These are phyloP conservation scores for Schrenkiella parvula DNA, from an alignment of 345 rosid genomes.

Conservation along the genomic window DNA sequence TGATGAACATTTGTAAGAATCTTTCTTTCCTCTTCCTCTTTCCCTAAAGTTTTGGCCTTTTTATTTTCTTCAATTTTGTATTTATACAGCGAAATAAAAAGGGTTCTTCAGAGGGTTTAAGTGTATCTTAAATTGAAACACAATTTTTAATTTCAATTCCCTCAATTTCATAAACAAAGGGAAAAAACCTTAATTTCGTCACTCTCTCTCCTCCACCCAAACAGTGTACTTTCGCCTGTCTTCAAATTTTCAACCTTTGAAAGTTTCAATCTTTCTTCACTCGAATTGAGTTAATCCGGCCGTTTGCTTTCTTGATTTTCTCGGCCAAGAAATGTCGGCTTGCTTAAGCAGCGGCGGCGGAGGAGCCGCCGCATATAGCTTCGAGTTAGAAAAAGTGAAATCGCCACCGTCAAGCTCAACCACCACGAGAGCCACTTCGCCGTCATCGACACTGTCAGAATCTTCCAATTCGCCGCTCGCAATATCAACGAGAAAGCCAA, in stretches of 20 bases:
- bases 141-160: neutral
- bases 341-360: constrained; percentile 75
- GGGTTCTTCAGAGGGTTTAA: constrained; percentile 40
- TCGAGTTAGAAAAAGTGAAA: constrained; percentile 74
- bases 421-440: constrained; percentile 50
- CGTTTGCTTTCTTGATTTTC: neutral
- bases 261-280: neutral
- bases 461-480: constrained; percentile 61
- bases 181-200: constrained; percentile 4
- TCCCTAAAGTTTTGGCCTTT: constrained; percentile 37
- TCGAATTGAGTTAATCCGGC: neutral
- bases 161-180: neutral
- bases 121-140: constrained; percentile 17
- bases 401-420: constrained; percentile 49
- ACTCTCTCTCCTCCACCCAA: constrained; percentile 13
- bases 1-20: constrained; percentile 16
- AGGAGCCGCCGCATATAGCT: constrained; percentile 47
- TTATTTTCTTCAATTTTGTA: constrained; percentile 16
- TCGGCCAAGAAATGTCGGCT: constrained; percentile 52
- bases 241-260: neutral
- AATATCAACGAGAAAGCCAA: constrained; percentile 80
- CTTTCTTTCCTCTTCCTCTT: constrained; percentile 23
- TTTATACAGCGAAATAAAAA: neutral
- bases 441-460: constrained; percentile 80
- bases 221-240: neutral